Evolutionary conservation across 805 yeast genomes (phyloP).

Genomic region (Sugiyamaella mastotermitis): DNA sequence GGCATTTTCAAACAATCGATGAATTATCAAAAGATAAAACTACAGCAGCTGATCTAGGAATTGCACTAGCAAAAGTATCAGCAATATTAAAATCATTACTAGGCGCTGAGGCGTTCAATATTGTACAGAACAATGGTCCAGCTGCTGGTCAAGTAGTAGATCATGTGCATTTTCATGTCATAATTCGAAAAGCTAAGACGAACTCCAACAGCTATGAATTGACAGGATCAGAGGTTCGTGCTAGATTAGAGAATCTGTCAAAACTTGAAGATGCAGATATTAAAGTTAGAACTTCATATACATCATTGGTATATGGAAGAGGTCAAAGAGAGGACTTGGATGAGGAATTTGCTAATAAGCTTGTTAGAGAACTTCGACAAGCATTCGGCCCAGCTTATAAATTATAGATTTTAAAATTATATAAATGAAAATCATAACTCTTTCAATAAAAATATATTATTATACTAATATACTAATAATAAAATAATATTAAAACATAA

Average conservation of each 20-base stretch:
- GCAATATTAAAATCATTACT: constrained; percentile 20
- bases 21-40: constrained; percentile 21
- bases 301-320: constrained; percentile 26
- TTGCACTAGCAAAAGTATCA: constrained; percentile 24
- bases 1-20: constrained; percentile 26
- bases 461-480: too few relatives aligned
- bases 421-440: too few relatives aligned
- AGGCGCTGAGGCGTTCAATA: constrained; percentile 27
- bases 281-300: constrained; percentile 20
- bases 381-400: too few relatives aligned
- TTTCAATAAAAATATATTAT: too few relatives aligned
- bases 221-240: background rate
- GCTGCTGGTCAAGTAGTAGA: constrained; percentile 92
- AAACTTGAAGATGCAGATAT: constrained; percentile 1
- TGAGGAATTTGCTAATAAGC: constrained; percentile 13
- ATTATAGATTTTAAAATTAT: background rate
- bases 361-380: constrained; percentile 7
- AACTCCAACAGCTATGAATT: constrained; percentile 2
- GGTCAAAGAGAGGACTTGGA: constrained; percentile 31
- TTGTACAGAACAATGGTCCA: constrained; percentile 55
- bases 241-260: background rate
- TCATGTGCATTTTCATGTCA: constrained; percentile 87
- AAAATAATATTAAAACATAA: too few relatives aligned
- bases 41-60: constrained; percentile 23
- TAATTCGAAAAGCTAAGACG: constrained; percentile 47